Conservation (phyloP, 352 stramenopile species). For the Phytophthora colocasiae region DNA sequence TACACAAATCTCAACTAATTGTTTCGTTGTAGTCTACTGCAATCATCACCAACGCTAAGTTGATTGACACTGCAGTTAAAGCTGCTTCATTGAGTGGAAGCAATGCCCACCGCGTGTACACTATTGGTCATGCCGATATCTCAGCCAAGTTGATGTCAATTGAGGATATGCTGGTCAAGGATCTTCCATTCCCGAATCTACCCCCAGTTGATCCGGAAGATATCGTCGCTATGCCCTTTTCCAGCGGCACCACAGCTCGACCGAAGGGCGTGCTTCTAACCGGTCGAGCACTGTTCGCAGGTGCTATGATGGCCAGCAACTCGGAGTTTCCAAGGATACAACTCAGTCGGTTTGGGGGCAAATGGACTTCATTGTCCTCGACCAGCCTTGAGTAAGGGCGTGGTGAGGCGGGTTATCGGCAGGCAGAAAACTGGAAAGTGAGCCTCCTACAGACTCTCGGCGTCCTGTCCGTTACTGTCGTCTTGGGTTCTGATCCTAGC, state of each 20-base stretch:
- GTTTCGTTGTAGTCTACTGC: constrained; percentile 22
- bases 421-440: too few species aligned
- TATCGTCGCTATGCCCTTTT: constrained; percentile 86
- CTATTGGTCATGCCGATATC: constrained; percentile 28
- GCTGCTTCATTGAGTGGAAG: constrained; percentile 31
- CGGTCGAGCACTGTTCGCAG: constrained; percentile 79
- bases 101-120: constrained; percentile 32
- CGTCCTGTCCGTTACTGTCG: too few species aligned
- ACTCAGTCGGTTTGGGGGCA: constrained; percentile 7
- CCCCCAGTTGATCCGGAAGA: constrained; percentile 27
- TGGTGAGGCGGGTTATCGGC: constrained; percentile 1
- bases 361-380: constrained; percentile 2
- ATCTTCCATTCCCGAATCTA: constrained; percentile 37
- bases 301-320: constrained; percentile 60
- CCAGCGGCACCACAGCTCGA: constrained; percentile 91
- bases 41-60: constrained; percentile 44
- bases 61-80: constrained; percentile 36
- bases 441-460: too few species aligned
- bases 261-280: constrained; percentile 92
- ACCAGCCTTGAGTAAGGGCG: constrained; percentile 16
- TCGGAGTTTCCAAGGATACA: constrained; percentile 47
- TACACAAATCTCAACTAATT: not conserved
- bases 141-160: constrained; percentile 30
- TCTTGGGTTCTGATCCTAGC: too few species aligned
- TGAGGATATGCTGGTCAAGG: constrained; percentile 38